Evolutionary conservation across 1,139 yeast species (phyloP).

Genomic region (Pichia sp.): DNA sequence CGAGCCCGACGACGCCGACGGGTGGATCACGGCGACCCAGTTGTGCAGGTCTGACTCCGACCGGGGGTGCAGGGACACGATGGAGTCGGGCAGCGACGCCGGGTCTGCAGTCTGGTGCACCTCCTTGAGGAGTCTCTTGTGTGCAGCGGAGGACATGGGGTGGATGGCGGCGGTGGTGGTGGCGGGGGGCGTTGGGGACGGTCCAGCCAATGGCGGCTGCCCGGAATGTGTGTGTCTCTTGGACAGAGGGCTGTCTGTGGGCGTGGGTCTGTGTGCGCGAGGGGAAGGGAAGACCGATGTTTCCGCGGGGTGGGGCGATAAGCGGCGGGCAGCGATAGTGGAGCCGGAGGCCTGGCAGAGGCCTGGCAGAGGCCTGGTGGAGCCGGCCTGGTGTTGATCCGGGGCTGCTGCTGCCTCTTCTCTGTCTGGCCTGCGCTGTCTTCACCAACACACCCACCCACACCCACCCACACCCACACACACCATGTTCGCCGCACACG

Average conservation of each 20-base stretch:
- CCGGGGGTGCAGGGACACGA: slow-evolving; percentile 21
- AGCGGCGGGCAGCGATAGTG: not conserved
- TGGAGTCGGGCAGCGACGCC: slow-evolving; percentile 5
- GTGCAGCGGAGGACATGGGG: slow-evolving; percentile 12
- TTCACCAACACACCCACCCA: too few species aligned
- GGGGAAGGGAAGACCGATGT: not conserved
- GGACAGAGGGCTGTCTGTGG: not conserved
- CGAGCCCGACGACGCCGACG: slow-evolving; percentile 44
- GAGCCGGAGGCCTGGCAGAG: too few species aligned
- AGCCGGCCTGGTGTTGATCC: too few species aligned
- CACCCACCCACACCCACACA: too few species aligned
- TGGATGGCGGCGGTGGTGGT: not conserved
- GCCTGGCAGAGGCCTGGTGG: too few species aligned
- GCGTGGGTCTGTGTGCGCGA: not conserved
- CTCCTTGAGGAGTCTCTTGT: slow-evolving; percentile 45
- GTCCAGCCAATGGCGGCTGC: too few species aligned
- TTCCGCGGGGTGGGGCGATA: not conserved
- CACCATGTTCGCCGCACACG: too few species aligned
- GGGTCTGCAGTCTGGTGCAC: slow-evolving; percentile 26
- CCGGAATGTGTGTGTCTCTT: too few species aligned
- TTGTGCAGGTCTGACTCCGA: slow-evolving; percentile 41
- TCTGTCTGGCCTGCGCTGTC: too few species aligned
- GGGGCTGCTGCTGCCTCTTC: too few species aligned
- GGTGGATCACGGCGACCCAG: slow-evolving; percentile 60
- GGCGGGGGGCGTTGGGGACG: too few species aligned